Evolutionary conservation across 805 yeast genomes (phyloP), one percentile per base, ranked within the genome.

Genomic region (Pichia rugopelliculosa): DNA sequence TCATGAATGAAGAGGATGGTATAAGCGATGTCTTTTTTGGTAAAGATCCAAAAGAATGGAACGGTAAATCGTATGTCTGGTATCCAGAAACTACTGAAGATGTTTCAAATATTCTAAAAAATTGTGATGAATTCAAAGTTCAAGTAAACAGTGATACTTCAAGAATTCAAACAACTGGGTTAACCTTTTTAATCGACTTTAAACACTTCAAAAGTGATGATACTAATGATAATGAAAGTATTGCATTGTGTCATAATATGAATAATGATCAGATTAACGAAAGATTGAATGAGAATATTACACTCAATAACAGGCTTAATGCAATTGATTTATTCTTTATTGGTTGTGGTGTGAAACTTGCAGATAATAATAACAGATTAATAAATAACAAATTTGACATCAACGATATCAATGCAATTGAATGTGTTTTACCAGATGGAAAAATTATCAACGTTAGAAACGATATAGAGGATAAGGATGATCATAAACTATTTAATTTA

Each of bases 391-490:
- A 44, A 10, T 47, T 54, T 43, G 49, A 53, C 18, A 42, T 44
- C 3, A 13, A 27, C 2, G 34, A 39, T 5, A 48, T 62, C 3
- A 37, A 37, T 23, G 50, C 44, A 23, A 37, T 56, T 20, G 59
- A 56, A 10, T 56, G 52, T 27, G 64, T 62, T 8, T 50, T 63
- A 24, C 61, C 66, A 13, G 65, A 60, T 49, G 67, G 67, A 9
- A 48, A 53, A 9, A 43, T 56, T 13, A 6, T 55, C 8, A 42
- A 26, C 0, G 44, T 53, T 13, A 26, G 26, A 1, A 47, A 49
- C 11, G 33, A 39, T 37, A n/a, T 15, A n/a, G 20, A 39, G 10
- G 43, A 39, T 17, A 36, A 39, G 18, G 39, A 42, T 8, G 46
- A 47, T 12, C 38, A 37, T 21, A 37, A 45, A 8, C 6, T 54